A percentile compares a stretch with the other conserved stretches of the same genome.
These are phyloP conservation scores for Amborella trichopoda DNA, from an alignment of 164 flowering plant genomes.

Conservation along the genomic window DNA sequence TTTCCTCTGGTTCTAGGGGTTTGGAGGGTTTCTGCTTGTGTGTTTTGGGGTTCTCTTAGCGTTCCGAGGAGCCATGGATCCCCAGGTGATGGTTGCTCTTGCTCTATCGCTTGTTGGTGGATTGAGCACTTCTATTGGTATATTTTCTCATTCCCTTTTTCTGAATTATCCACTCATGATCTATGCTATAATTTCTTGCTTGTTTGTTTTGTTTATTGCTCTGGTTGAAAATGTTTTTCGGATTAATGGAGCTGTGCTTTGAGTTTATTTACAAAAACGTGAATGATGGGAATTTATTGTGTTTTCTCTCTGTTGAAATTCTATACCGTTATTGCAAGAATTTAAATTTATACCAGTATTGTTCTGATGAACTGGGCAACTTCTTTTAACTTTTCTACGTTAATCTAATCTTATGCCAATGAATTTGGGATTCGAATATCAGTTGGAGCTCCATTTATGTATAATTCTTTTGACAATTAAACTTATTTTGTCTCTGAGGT, in stretches of 20 bases:
- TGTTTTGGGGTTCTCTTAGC: slow-evolving; percentile 1
- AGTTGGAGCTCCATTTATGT: too few species aligned
- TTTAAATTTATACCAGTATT: too few species aligned
- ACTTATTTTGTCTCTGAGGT: too few species aligned
- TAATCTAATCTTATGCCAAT: too few species aligned
- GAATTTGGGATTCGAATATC: too few species aligned
- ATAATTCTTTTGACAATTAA: too few species aligned
- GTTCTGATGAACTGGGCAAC: too few species aligned
- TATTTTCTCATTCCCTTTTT: neutral
- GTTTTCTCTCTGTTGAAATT: neutral
- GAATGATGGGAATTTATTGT: neutral
- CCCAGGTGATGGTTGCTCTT: slow-evolving; percentile 73
- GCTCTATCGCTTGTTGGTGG: slow-evolving; percentile 82
- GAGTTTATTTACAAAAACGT: neutral
- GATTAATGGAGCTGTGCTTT: neutral
- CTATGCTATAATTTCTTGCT: neutral
- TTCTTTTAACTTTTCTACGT: too few species aligned
- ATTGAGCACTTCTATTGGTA: slow-evolving; percentile 79
- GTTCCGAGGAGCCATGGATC: slow-evolving; percentile 66
- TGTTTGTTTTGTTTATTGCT: neutral
- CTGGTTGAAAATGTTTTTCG: neutral
- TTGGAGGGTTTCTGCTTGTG: neutral
- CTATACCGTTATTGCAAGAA: neutral
- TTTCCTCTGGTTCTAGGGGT: neutral
- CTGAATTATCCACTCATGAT: neutral